phyloP scores from a whole-genome alignment of 1,284 basidiomycete species.

The Ceratobasidium sp. region DNA sequence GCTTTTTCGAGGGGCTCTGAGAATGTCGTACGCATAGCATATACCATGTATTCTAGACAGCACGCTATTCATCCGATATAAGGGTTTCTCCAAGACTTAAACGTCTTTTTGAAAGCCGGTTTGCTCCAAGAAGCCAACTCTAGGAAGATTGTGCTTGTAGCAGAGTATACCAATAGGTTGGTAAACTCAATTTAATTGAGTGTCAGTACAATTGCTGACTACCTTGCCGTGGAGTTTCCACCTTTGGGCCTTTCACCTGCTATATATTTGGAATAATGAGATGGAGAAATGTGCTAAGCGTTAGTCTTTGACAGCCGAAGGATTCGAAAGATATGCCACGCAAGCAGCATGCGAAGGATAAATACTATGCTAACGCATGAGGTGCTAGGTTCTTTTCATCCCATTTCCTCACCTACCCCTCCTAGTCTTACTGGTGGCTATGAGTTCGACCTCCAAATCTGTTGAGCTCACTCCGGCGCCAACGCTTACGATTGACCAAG shows the following conservation, averaged over 20 bases:
- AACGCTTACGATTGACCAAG: conserved; percentile 14
- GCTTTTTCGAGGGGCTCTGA: conserved; percentile 41
- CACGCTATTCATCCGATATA: conserved; percentile 16
- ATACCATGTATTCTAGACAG: conserved; percentile 40
- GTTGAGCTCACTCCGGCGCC: conserved; percentile 33
- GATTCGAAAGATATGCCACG: not conserved
- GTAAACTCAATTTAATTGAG: no score
- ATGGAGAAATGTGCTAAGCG: not conserved
- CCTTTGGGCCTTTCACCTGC: not conserved
- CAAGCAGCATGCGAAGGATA: not conserved
- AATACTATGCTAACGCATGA: not conserved
- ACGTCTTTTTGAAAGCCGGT: no score
- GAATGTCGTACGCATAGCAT: not conserved
- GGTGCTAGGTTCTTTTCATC: not conserved
- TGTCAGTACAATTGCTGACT: not conserved
- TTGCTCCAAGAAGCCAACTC: no score
- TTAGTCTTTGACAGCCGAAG: conserved; percentile 7
- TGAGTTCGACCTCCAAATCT: conserved; percentile 13
- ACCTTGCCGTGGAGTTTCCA: not conserved
- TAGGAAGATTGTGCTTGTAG: no score
- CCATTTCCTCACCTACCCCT: not conserved
- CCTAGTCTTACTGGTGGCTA: not conserved
- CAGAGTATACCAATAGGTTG: no score
- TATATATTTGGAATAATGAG: not conserved
- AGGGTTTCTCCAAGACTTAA: not conserved